Evolutionary conservation across 257 asterid species (phyloP), one percentile per base, ranked within the genome.

Genomic region (Nicotiana tabacum): DNA sequence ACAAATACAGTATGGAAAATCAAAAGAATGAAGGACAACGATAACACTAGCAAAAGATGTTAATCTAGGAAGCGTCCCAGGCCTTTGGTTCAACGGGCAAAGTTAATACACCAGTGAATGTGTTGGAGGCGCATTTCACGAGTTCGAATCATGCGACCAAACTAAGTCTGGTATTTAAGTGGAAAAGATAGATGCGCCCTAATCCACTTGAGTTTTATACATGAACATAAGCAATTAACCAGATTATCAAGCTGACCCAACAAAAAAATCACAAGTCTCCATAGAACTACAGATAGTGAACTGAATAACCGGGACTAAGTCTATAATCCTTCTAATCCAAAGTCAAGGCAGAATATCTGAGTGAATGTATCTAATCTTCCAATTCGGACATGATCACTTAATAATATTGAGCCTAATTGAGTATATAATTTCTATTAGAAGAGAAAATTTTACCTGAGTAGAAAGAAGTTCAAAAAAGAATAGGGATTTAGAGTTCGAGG

Each of bases 401-500:
- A 33, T 17, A 37, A 15, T 21, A 33, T 33, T 67, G 24, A 35
- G 13, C 37, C 4, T 35, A 57, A n/a, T 57, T 57, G 62, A 57
- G n/a, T 57, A 17, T 57, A 35, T 18, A 2, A 68, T 4, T 68
- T 35, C 5, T 10, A 4, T 18, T 10, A 69, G 11, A 2, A 3
- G 57, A 4, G 21, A n/a, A 66, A n/a, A 4, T 4, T 1, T 69
- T 39, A 69, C 57, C 57, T 8, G 33, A 69, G 6, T 4, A n/a
- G 7, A 15, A 8, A 8, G 51, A 43, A 43, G 12, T 43, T 3
- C 3, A 9, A 43, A 43, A 51, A 3, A 30, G 17, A 72, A 13
- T n/a, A 27, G 65, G 66, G 48, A 17, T 13, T 81, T 87, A 95
- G 66, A 95, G 48, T 1, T 93, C 92, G 80, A 95, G 95, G 85